Evolutionary conservation across 345 rosid genomes (phyloP).

Genomic region (Salix koriyanagi): DNA sequence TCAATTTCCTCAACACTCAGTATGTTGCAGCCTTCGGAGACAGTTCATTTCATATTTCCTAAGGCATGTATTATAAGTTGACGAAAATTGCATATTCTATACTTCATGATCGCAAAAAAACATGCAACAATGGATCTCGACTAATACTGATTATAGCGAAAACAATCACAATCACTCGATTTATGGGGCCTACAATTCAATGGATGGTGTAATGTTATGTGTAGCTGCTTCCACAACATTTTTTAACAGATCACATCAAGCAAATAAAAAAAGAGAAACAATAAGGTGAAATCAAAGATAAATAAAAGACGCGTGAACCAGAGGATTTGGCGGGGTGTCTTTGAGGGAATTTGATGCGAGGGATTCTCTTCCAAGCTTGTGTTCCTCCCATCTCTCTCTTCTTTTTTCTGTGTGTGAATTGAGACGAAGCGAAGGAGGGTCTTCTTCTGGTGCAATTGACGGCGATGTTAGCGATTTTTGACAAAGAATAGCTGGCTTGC

Average conservation of each 20-base stretch:
- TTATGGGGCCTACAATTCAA: no score
- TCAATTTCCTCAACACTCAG: background rate
- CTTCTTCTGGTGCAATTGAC: background rate
- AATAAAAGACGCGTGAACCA: slow-evolving; percentile 20
- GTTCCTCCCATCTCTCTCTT: slow-evolving; percentile 49
- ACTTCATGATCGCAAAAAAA: background rate
- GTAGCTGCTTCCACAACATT: no score
- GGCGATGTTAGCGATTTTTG: background rate
- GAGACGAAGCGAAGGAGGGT: background rate
- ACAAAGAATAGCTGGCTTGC: background rate
- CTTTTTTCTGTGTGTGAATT: background rate
- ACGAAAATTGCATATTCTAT: background rate
- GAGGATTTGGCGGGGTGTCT: slow-evolving; percentile 48
- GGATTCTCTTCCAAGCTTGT: slow-evolving; percentile 74
- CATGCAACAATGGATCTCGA: background rate
- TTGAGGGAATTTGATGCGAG: slow-evolving; percentile 81
- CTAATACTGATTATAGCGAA: no score
- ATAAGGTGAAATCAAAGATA: background rate
- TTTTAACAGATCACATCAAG: no score
- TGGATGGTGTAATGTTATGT: no score
- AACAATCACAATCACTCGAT: no score
- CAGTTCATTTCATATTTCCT: background rate
- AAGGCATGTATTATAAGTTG: background rate
- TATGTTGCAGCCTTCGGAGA: no score
- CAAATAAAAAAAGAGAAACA: background rate